Evolutionary conservation across 2,329 filamentous ascomycete species (phyloP).

Genomic region (Microcyclospora pomicola): DNA sequence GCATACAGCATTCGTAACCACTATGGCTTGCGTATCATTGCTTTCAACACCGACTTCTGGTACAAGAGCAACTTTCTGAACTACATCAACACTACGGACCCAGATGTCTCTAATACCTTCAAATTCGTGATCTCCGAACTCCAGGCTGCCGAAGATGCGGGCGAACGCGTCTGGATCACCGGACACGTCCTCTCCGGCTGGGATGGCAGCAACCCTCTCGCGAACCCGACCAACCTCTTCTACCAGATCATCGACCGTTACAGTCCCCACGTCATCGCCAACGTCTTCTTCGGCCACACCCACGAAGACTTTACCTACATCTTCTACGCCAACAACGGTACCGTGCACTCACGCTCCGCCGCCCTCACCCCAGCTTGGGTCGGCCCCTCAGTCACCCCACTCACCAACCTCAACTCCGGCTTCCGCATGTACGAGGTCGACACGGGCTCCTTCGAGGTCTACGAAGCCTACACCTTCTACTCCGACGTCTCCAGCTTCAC

Average conservation of each 20-base stretch:
- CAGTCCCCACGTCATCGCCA: constrained; percentile 41
- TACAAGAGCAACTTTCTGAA: constrained; percentile 34
- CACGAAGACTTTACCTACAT: constrained; percentile 43
- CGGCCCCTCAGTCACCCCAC: constrained; percentile 36
- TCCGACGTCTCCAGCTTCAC: constrained; percentile 36
- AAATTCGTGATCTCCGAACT: constrained; percentile 39
- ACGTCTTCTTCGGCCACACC: constrained; percentile 42
- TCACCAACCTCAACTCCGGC: constrained; percentile 41
- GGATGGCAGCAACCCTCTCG: constrained; percentile 41
- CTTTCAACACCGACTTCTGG: constrained; percentile 40
- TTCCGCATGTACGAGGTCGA: constrained; percentile 43
- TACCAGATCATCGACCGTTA: constrained; percentile 43
- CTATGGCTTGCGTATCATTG: constrained; percentile 38
- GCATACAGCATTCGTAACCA: constrained; percentile 43
- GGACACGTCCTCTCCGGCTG: constrained; percentile 43
- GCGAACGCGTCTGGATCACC: constrained; percentile 41
- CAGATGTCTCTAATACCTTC: constrained; percentile 37
- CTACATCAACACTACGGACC: constrained; percentile 39
- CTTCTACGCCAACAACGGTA: constrained; percentile 39
- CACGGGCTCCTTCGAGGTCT: constrained; percentile 39
- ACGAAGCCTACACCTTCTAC: constrained; percentile 41
- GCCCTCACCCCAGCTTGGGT: constrained; percentile 41
- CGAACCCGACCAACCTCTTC: constrained; percentile 41
- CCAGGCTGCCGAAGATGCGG: constrained; percentile 37
- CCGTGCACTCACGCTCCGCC: constrained; percentile 24